phyloP scores from a whole-genome alignment of 805 yeast genomes.

The Zygosaccharomyces bailii region DNA sequence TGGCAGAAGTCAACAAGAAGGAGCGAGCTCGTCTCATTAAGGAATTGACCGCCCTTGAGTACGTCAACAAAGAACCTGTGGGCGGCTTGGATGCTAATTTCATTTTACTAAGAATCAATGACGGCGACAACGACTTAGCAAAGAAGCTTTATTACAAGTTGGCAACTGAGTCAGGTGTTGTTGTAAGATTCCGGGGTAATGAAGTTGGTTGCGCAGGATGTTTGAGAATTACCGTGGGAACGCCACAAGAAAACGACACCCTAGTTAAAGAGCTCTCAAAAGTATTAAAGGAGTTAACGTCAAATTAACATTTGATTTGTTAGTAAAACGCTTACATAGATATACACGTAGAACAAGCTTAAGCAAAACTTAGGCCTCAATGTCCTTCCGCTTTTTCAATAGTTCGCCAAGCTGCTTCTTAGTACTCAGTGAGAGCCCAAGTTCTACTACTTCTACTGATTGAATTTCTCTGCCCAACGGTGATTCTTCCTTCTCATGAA shows the following conservation, averaged over 20 bases:
- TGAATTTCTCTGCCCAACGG: constrained; percentile 8
- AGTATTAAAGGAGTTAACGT: constrained; percentile 28
- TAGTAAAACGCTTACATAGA: neutral
- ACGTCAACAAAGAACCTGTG: constrained; percentile 62
- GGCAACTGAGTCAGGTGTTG: constrained; percentile 73
- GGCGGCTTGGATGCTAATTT: constrained; percentile 91
- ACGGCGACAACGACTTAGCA: constrained; percentile 74
- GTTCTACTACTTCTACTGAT: constrained; percentile 24
- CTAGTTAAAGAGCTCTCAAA: constrained; percentile 50
- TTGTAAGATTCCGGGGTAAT: constrained; percentile 85
- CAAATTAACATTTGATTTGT: neutral
- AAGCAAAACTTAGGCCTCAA: neutral
- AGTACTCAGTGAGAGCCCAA: constrained; percentile 25
- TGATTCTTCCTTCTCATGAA: neutral
- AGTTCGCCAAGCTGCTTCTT: constrained; percentile 29
- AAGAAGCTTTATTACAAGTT: constrained; percentile 58
- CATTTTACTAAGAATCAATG: constrained; percentile 60
- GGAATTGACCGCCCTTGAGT: constrained; percentile 52
- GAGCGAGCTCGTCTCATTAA: constrained; percentile 57
- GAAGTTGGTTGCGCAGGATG: constrained; percentile 90
- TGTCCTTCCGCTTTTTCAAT: constrained; percentile 16
- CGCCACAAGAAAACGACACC: constrained; percentile 62
- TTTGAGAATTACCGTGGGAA: constrained; percentile 83
- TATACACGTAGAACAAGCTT: neutral
- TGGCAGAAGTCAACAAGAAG: constrained; percentile 46